phyloP scores from a whole-genome alignment of 352 stramenopile genomes.

The Globisporangium cederbergense region DNA sequence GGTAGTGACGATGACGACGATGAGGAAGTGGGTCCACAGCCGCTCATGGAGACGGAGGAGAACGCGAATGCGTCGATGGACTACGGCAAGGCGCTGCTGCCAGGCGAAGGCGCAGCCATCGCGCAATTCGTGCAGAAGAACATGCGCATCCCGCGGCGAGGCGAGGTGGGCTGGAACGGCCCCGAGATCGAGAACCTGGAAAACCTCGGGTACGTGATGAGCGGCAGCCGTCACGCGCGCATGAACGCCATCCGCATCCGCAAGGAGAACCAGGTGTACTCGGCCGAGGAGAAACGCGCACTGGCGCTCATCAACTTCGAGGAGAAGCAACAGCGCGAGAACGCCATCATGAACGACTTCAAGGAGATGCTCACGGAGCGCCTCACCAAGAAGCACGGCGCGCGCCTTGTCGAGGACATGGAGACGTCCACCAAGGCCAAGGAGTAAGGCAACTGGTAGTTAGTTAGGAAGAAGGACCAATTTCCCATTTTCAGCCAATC shows the following conservation, averaged over 20 bases:
- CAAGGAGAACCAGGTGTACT: conserved; percentile 99
- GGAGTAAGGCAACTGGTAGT: conserved; percentile 12
- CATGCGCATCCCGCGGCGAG: conserved; percentile 97
- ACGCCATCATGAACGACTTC: conserved; percentile 97
- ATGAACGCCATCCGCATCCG: conserved; percentile 99
- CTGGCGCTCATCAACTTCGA: conserved; percentile 98
- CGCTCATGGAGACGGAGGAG: conserved; percentile 45
- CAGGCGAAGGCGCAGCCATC: conserved; percentile 94
- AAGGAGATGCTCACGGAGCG: conserved; percentile 89
- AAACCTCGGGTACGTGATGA: conserved; percentile 96
- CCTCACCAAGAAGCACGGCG: conserved; percentile 86
- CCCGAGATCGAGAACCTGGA: conserved; percentile 97
- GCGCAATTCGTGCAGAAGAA: conserved; percentile 99
- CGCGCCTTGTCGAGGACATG: conserved; percentile 84
- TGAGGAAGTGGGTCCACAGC: conserved; percentile 86
- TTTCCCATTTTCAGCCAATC: conserved; percentile 9
- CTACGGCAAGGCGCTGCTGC: conserved; percentile 92
- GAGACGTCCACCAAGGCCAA: conserved; percentile 57
- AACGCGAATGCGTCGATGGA: conserved; percentile 51
- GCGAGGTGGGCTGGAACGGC: conserved; percentile 96
- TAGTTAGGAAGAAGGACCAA: neutral
- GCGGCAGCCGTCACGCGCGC: conserved; percentile 93
- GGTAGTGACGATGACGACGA: conserved; percentile 58
- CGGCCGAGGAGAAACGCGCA: conserved; percentile 96
- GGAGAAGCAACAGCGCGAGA: conserved; percentile 98